Base-by-base conservation (phyloP, 2,329 filamentous ascomycete species). In the Aspergillus phoenicis region DNA sequence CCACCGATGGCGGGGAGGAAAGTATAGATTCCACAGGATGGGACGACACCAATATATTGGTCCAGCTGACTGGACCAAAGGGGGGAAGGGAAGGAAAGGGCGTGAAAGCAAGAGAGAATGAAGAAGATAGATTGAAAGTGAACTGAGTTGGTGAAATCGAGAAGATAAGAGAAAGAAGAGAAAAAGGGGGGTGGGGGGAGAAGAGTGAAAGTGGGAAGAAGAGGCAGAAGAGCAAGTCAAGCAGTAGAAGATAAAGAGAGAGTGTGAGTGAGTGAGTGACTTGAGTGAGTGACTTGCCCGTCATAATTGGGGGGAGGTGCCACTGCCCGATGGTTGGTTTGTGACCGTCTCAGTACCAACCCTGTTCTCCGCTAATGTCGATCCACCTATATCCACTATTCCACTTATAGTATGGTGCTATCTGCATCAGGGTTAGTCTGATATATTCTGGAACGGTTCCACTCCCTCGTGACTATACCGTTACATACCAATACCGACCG, bases 1-100 rank as follows among this genome's bases (percentile, higher is more conserved):
- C 62, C 62, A 64, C 62, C 55, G 45, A 54, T 55, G 60, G 60
- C 62, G 60, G 60, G 62, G 57, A 53, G 24, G 26, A 45, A 57
- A 39, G 47, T 39, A 56, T 43, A 52, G n/a, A 41, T 48, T 28
- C 54, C 26, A 53, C 28, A 28, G 26, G 39, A 38, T 24, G 26
- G 6, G 39, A 17, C 26, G 24, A 20, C 13, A 36, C 24, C 24
- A 38, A 33, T 17, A 33, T 15, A 39, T 17, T 20, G 51, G 6
- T 20, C 20, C 13, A 52, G 26, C 28, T 38, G 49, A 47, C 17
- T 24, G 20, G 8, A 26, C 11, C 30, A n/a, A 24, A 47, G 53
- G 43, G n/a, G 39, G 39, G 15, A 13, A 43, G 38, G n/a, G 38
- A 15, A 17, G n/a, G 39, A 7, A 10, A 41, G 20, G 39, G 22